These are phyloP conservation scores for Phalaenopsis hybrid DNA, from an alignment of 116 monocot genomes.

Conservation along the genomic window DNA sequence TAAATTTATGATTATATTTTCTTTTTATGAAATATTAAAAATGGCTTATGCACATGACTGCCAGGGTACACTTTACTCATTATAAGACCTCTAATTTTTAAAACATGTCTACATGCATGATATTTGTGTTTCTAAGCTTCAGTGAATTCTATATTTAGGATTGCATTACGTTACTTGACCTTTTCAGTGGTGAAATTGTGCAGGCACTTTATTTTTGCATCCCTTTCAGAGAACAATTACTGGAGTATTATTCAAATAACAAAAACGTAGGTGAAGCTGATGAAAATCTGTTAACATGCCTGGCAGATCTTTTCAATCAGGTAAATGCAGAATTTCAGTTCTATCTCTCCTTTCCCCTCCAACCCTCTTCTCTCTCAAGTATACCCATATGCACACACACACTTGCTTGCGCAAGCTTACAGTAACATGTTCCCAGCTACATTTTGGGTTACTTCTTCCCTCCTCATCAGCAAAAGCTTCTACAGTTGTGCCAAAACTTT, in stretches of 20 bases:
- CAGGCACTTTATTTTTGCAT: conserved; percentile 54
- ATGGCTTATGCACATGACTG: too few species aligned
- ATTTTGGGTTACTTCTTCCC: neutral
- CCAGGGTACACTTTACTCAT: too few species aligned
- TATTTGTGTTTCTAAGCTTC: neutral
- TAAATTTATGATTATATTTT: too few species aligned
- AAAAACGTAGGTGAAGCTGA: conserved; percentile 35
- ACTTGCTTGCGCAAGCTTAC: neutral
- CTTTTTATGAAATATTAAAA: too few species aligned
- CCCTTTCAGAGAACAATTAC: conserved; percentile 43
- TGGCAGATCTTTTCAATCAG: conserved; percentile 57
- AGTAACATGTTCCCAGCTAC: neutral
- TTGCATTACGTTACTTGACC: neutral
- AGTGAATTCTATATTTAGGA: neutral
- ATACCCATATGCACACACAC: neutral
- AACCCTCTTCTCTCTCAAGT: neutral
- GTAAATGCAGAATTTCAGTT: conserved; percentile 15
- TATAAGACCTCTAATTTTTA: too few species aligned
- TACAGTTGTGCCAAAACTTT: neutral
- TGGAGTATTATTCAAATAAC: conserved; percentile 40
- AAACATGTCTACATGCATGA: neutral
- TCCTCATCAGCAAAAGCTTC: neutral
- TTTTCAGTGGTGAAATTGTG: conserved; percentile 3
- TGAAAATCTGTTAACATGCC: conserved; percentile 49
- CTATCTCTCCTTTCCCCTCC: too few species aligned